Base-by-base conservation (phyloP, 75 land plant species). In the Pinus tabuliformis region DNA sequence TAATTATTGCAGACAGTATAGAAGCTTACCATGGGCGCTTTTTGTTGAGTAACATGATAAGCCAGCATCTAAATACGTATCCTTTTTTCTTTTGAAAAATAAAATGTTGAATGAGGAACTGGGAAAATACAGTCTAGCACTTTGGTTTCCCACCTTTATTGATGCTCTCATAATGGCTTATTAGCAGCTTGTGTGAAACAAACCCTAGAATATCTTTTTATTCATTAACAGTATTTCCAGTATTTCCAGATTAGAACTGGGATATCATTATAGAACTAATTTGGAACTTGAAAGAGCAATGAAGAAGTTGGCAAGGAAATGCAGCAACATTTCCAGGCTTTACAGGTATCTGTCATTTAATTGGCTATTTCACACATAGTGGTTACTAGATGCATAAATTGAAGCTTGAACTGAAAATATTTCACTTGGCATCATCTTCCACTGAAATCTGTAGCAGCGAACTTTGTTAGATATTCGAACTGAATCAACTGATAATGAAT, bases 321-420 rank as follows among this genome's bases (percentile, higher is more conserved):
- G 99, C 77, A 80, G 84, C 54, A 81, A 82, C 57, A 93, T 96
- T 80, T 91, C 94, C 16, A 86, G 84, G 54, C 88, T 95, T 26
- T 91, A 93, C 86, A 93, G 90, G 98, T 93, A 62, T 63, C 59
- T 79, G 33, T 78, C 24, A 20, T 58, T 56, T 58, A 59, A 37
- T 79, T 71, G 21, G 37, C 30, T 1, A 12, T 37, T 16, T 15
- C 28, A 20, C 49, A 42, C 20, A 8, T 14, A 45, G 56, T 76
- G 36, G 30, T 7, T 3, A 54, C 20, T 8, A 54, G 8, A 68
- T 77, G 52, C 49, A 59, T 26, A 21, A 28, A 9, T 12, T 75
- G 77, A 18, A 78, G 57, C n/a, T 72, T 45, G 66, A 73, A 49
- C 39, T 2, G 54, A 7, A 3, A 28, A 70, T 45, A 52, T n/a